Conservation (phyloP, 179 eudicot genomes). For the Beta macrorhiza region DNA sequence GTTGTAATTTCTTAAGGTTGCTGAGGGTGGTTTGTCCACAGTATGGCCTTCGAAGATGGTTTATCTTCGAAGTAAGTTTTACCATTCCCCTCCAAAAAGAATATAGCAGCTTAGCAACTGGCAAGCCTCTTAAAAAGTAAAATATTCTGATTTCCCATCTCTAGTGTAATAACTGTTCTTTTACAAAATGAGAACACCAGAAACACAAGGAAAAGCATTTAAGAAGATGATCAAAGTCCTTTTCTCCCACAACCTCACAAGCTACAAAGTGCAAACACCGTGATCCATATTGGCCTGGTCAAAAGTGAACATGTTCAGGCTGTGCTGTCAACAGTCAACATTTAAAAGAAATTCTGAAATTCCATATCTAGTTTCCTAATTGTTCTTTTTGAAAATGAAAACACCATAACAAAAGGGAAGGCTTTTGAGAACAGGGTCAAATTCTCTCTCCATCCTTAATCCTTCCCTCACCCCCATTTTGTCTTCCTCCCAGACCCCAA, state of each 20-base stretch:
- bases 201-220: too few species aligned
- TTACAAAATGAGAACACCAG: too few species aligned
- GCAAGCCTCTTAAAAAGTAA: not conserved
- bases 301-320: not conserved
- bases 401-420: not conserved
- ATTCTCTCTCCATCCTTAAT: not conserved
- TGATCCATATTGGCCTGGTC: not conserved
- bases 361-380: not conserved
- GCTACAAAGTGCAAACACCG: not conserved
- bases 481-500: not conserved
- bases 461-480: not conserved
- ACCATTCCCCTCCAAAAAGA: not conserved
- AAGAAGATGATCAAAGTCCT: too few species aligned
- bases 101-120: not conserved
- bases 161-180: too few species aligned
- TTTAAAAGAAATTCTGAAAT: not conserved
- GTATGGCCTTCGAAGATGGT: not conserved
- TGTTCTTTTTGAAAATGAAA: not conserved
- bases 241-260: not conserved
- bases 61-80: not conserved
- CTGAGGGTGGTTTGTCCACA: not conserved
- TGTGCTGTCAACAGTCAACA: not conserved
- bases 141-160: not conserved
- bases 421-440: not conserved
- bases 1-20: too few species aligned